These are phyloP conservation scores for Sporothrix phasma DNA, from an alignment of 2,329 filamentous ascomycete genomes.

Conservation along the genomic window DNA sequence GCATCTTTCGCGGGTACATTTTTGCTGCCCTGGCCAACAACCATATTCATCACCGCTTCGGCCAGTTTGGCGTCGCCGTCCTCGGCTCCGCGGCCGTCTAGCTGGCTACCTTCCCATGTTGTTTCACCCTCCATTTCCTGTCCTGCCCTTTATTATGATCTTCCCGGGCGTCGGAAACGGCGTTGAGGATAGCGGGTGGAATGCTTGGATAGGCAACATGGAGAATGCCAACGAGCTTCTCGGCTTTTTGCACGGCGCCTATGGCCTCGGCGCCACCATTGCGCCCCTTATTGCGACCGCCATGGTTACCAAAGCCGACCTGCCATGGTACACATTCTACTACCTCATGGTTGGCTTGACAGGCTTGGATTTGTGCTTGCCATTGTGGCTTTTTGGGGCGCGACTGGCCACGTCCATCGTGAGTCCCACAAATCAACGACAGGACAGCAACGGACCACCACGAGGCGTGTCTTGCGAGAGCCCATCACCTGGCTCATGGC, in stretches of 20 bases:
- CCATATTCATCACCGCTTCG: slow-evolving; percentile 50
- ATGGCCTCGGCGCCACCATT: slow-evolving; percentile 61
- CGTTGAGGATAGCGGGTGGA: slow-evolving; percentile 50
- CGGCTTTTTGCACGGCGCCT: slow-evolving; percentile 62
- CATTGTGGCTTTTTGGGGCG: slow-evolving; percentile 51
- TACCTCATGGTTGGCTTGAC: slow-evolving; percentile 60
- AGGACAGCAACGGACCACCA: slow-evolving; percentile 36
- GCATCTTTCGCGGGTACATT: slow-evolving; percentile 55
- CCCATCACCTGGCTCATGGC: slow-evolving; percentile 62
- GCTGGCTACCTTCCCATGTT: slow-evolving; percentile 55
- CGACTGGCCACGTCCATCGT: slow-evolving; percentile 49
- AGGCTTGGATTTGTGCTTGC: slow-evolving; percentile 45
- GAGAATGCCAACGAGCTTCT: slow-evolving; percentile 61
- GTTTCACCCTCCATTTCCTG: slow-evolving; percentile 59
- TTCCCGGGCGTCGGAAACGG: slow-evolving; percentile 64
- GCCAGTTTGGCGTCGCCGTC: slow-evolving; percentile 62
- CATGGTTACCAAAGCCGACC: slow-evolving; percentile 53
- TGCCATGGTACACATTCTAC: slow-evolving; percentile 66
- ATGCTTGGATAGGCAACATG: slow-evolving; percentile 60
- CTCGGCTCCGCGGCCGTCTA: slow-evolving; percentile 53
- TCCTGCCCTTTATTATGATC: slow-evolving; percentile 54
- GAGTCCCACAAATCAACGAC: slow-evolving; percentile 24
- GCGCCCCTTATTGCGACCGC: slow-evolving; percentile 61
- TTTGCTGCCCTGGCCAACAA: slow-evolving; percentile 55
- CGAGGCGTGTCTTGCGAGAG: slow-evolving; percentile 34